Evolutionary conservation across 257 asterid genomes (phyloP), one percentile per base, ranked within the genome.

Genomic region (Misopates orontium): DNA sequence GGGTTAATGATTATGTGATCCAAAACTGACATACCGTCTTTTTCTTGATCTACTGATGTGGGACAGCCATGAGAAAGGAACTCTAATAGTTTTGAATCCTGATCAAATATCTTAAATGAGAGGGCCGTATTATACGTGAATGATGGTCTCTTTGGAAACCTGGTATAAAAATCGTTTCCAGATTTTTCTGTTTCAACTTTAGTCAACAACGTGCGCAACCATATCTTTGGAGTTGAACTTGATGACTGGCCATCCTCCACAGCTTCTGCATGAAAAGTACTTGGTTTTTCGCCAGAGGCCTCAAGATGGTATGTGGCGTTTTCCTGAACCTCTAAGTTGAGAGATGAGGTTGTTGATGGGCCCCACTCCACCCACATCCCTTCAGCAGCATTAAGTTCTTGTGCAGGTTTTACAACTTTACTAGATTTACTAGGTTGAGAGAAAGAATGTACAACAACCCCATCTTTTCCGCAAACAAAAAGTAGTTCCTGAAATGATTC

Each of bases 291-390:
- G 72, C 52, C 36, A 36, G 72, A 69, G 51, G 56, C 65, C 71
- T 67, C 77, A 58, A 22, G 48, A 64, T 44, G 70, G 44, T 67
- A 50, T 66, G 60, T 54, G 47, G 69, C 44, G 28, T 75, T 77
- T 71, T 68, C 80, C 49, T 63, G 72, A 62, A 56, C 63, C 56
- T 60, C 80, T 19, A 51, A 23, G 62, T 49, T 15, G 21, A 72
- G 70, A 80, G 77, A 74, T 73, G 62, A 66, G 61, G 72, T 68
- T 40, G 67, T 21, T 13, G 83, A 71, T 4, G 96, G 95, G 15
- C 95, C 97, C 99, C 99, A 93, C 42, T 85, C 91, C 40, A 82
- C 83, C 97, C 95, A 90, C 75, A 16, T 77, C 68, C 97, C 97
- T 76, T 79, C 65, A 60, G 81, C 94, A 69, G 50, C 70, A 79